phyloP scores from a whole-genome alignment of 1,139 yeast species.

The Hyphopichia wangnamkhiaoensis region DNA sequence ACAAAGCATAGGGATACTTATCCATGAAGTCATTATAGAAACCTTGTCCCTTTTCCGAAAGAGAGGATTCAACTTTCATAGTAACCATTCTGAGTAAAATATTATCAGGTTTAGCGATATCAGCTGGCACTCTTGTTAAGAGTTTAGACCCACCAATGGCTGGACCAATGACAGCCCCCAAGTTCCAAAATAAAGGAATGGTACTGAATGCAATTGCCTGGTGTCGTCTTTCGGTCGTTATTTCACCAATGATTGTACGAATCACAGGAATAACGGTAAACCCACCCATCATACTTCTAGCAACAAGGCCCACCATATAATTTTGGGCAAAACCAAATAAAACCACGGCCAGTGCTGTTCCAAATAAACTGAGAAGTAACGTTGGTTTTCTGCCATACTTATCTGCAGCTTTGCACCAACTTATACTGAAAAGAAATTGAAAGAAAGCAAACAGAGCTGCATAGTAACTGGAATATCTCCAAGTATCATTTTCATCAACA shows the following conservation, averaged over 20 bases:
- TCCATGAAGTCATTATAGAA: constrained; percentile 27
- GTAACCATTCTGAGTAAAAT: background rate
- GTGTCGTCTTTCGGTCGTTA: constrained; percentile 54
- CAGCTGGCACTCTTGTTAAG: constrained; percentile 28
- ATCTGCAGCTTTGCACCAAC: constrained; percentile 62
- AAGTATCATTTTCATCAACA: constrained; percentile 51
- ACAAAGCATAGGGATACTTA: constrained; percentile 58
- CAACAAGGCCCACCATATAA: constrained; percentile 51
- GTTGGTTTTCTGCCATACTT: constrained; percentile 59
- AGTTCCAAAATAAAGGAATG: constrained; percentile 59
- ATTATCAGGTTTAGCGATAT: background rate
- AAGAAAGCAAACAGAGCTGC: constrained; percentile 56
- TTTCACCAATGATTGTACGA: constrained; percentile 62
- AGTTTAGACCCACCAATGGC: constrained; percentile 11
- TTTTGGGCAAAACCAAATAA: constrained; percentile 54
- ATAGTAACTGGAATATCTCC: constrained; percentile 59
- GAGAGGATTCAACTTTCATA: background rate
- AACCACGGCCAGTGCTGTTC: constrained; percentile 49
- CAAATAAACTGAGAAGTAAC: constrained; percentile 51
- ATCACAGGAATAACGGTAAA: constrained; percentile 62
- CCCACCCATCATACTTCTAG: constrained; percentile 56
- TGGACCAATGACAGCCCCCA: constrained; percentile 44
- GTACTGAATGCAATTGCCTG: constrained; percentile 64
- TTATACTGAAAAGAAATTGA: constrained; percentile 56
- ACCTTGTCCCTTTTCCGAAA: constrained; percentile 2